Conservation (phyloP, 2,329 filamentous ascomycete species). For the Colletotrichum karsti region DNA sequence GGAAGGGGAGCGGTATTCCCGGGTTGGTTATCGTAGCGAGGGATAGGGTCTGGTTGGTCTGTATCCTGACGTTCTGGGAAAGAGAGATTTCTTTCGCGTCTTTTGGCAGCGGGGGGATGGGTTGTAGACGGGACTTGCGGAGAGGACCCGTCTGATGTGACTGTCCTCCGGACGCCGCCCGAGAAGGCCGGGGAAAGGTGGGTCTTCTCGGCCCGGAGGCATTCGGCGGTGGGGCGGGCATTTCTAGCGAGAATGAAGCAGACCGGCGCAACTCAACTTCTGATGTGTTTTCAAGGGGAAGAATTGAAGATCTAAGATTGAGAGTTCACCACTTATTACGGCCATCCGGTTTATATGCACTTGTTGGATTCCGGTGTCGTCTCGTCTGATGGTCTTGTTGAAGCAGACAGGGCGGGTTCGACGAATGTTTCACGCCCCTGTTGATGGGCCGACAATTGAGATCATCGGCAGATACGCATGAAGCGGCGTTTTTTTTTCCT, state of each 20-base stretch:
- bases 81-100: background rate
- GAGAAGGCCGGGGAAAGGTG: background rate
- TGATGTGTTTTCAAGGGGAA: background rate
- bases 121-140: background rate
- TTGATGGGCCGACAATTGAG: background rate
- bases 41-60: background rate
- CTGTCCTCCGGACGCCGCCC: background rate
- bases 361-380: background rate
- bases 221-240: background rate
- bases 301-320: fast-evolving
- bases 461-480: background rate
- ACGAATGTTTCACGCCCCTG: background rate
- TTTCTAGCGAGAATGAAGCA: background rate
- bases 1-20: background rate
- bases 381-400: background rate
- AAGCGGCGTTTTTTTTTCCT: too few species aligned
- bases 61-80: background rate
- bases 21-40: background rate
- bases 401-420: background rate
- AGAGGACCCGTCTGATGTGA: background rate
- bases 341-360: background rate
- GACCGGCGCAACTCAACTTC: background rate
- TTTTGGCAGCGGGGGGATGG: background rate
- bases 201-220: fast-evolving
- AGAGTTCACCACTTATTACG: background rate